Evolutionary conservation across 2,329 filamentous ascomycete species (phyloP), one percentile per base, ranked within the genome.

Genomic region (Phialophora verrucosa): DNA sequence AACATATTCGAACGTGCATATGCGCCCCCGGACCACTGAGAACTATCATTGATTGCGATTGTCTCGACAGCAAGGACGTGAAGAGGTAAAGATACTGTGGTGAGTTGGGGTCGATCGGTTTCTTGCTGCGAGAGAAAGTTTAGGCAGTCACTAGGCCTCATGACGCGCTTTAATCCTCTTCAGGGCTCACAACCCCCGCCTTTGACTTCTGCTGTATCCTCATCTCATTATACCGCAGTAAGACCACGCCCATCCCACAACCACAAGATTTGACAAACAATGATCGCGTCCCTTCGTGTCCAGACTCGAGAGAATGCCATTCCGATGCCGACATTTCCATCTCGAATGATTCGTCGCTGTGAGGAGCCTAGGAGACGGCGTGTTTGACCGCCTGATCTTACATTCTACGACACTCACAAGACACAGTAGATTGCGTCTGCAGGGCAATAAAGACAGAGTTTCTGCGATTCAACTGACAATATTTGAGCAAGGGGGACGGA

Each of bases 1-100:
- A 72, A 72, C 70, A 72, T 72, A 8, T 47, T 69, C 17, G 49
- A 20, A 14, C 5, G 20, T 32, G 25, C 47, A 29, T 11, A 32
- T 42, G 49, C 49, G 31, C 70, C 71, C 6, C 58, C 11, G 35
- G 20, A 25, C 20, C 25, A 17, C 5, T n/a, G 8, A 56, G n/a
- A 32, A 62, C 23, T 32, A 66, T 66, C 38, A 38, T 38, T 50
- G 38, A 11, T 10, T 32, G 3, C 11, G 27, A 38, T 29, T 14
- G 31, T 20, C 20, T n/a, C 31, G n/a, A 31, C 12, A n/a, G 20
- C 57, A 44, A 20, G 27, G 25, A 14, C 7, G 32, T n/a, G 1
- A 44, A 50, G 57, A 7, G 2, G 42, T 35, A 17, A 61, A 53
- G 53, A 17, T 38, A 53, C 20, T 1, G 49, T 27, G n/a, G 47